A percentile compares a stretch with the other conserved stretches of the same genome.
Conservation (phyloP, 371 early-diverging fungal species). For the Paraphysoderma sedebokerense region DNA sequence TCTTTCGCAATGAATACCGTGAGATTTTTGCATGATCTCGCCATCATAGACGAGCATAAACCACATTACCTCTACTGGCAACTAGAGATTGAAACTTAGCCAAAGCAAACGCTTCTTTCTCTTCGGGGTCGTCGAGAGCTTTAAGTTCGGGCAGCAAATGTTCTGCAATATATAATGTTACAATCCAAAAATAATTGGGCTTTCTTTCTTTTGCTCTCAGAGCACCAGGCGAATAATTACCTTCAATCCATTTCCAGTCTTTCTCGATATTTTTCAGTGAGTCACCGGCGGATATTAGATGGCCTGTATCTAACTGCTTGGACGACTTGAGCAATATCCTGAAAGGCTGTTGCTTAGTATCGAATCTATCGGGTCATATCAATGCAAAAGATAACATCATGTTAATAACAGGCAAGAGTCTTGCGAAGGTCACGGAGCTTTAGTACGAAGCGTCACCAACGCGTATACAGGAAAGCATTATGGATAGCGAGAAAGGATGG, state of each 20-base stretch:
- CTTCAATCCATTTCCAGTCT: constrained; percentile 80
- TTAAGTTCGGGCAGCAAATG: constrained; percentile 46
- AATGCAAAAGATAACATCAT: neutral
- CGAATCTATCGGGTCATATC: constrained; percentile 26
- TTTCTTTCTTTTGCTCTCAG: neutral
- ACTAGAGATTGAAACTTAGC: constrained; percentile 80
- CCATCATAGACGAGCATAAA: neutral
- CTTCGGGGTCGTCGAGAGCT: constrained; percentile 53
- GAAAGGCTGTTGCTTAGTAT: constrained; percentile 85
- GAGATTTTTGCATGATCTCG: neutral
- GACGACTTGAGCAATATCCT: constrained; percentile 58
- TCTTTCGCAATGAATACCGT: constrained; percentile 19
- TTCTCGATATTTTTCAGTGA: constrained; percentile 57
- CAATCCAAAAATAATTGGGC: neutral
- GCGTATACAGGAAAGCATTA: no score
- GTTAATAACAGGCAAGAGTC: neutral
- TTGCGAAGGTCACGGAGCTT: neutral
- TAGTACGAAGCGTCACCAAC: no score
- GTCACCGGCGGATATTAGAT: constrained; percentile 55
- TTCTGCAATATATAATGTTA: constrained; percentile 16
- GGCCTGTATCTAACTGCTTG: constrained; percentile 29
- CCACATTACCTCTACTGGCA: constrained; percentile 50
- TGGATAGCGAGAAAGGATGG: no score
- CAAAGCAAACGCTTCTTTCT: constrained; percentile 65
- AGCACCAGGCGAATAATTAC: constrained; percentile 7